These are phyloP conservation scores for Emergomyces orientalis DNA, from an alignment of 2,329 filamentous ascomycete species.

Conservation along the genomic window DNA sequence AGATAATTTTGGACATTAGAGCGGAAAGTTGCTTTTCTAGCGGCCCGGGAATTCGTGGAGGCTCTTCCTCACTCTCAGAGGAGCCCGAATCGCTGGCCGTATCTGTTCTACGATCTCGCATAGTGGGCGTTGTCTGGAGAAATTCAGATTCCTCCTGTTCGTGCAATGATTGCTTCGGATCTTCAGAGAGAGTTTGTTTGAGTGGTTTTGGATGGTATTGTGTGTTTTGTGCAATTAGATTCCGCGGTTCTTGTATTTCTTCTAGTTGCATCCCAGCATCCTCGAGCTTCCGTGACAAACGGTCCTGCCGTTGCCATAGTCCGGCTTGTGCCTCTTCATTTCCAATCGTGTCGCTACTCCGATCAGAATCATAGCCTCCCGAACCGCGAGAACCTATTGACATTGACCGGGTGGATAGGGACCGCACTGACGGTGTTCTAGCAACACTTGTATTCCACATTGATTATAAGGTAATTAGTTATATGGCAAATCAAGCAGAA, in stretches of 20 bases:
- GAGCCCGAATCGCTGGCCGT: not conserved
- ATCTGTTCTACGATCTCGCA: not conserved
- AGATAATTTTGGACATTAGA: constrained; percentile 12
- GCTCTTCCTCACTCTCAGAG: not conserved
- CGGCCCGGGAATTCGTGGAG: constrained; percentile 4
- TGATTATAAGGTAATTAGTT: not conserved
- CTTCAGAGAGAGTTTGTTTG: constrained; percentile 6
- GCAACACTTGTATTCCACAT: constrained; percentile 8
- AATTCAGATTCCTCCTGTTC: constrained; percentile 4
- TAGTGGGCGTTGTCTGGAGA: constrained; percentile 8
- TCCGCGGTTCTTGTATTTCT: constrained; percentile 4
- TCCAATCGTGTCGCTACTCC: constrained; percentile 19
- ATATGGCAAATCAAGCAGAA: not conserved
- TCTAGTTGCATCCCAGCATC: not conserved
- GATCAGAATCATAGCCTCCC: constrained; percentile 7
- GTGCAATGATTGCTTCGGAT: not conserved
- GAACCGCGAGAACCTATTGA: not conserved
- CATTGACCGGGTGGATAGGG: constrained; percentile 5
- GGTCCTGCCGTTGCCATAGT: constrained; percentile 9
- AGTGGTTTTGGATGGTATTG: constrained; percentile 3
- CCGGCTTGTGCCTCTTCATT: not conserved
- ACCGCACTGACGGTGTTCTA: constrained; percentile 6
- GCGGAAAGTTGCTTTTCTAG: constrained; percentile 9
- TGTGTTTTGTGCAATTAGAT: constrained; percentile 1
- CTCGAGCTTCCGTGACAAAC: constrained; percentile 7